A percentile compares a stretch with the other conserved stretches of the same genome.
Evolutionary conservation across 148 eudicot species (phyloP).

Genomic region (Chenopodium berlandieri): DNA sequence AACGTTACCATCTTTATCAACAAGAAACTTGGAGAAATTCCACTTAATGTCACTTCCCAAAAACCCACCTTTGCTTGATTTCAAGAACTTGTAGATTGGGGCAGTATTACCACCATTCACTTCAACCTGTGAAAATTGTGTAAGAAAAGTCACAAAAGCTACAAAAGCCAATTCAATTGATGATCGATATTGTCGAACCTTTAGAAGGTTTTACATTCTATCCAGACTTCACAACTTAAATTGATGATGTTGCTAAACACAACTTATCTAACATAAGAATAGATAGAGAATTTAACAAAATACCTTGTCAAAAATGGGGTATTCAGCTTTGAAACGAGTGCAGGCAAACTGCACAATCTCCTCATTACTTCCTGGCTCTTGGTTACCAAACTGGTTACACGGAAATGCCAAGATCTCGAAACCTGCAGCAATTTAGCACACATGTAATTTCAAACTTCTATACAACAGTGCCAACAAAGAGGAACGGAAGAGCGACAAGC

Average conservation of each 20-base stretch:
- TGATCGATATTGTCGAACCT: no score
- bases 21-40: constrained; percentile 87
- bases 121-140: constrained; percentile 46
- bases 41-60: constrained; percentile 77
- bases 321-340: constrained; percentile 61
- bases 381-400: constrained; percentile 49
- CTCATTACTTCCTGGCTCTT: constrained; percentile 55
- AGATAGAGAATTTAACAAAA: background rate
- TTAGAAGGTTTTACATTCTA: no score
- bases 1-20: constrained; percentile 67
- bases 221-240: no score
- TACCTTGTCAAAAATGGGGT: constrained; percentile 54
- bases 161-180: no score
- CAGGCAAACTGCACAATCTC: constrained; percentile 56
- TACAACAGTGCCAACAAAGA: background rate
- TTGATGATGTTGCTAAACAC: background rate
- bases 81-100: constrained; percentile 75
- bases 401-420: constrained; percentile 55
- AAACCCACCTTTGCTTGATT: constrained; percentile 67
- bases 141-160: background rate
- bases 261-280: background rate
- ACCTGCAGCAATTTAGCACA: constrained; percentile 24
- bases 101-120: constrained; percentile 73
- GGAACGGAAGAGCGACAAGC: background rate
- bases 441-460: background rate